Evolutionary conservation across 169 alveolate genomes (phyloP).

Genomic region (Babesia gibsoni): DNA sequence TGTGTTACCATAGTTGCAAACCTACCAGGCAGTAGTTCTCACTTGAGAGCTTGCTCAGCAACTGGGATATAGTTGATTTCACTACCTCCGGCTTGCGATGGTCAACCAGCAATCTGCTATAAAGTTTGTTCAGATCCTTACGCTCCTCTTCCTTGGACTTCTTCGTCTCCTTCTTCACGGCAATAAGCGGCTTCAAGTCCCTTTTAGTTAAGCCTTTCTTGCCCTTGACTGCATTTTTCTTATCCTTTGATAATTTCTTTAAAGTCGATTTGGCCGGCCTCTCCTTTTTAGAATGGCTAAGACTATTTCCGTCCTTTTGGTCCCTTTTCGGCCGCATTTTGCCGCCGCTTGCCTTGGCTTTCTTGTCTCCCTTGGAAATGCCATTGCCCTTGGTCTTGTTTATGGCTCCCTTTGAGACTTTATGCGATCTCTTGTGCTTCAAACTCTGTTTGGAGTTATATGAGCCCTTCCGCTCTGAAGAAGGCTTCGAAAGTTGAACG

Average conservation of each 20-base stretch:
- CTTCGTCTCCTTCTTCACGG: constrained; percentile 12
- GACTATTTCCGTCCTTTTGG: too few relatives aligned
- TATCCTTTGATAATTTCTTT: not conserved
- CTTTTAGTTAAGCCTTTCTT: not conserved
- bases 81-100: constrained; percentile 32
- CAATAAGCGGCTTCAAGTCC: not conserved
- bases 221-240: not conserved
- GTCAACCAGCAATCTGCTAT: constrained; percentile 37
- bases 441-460: not conserved
- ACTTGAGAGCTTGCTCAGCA: constrained; percentile 12
- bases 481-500: constrained; percentile 6
- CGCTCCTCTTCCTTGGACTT: constrained; percentile 44
- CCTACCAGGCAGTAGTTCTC: constrained; percentile 37
- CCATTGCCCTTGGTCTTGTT: not conserved
- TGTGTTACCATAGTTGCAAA: not conserved
- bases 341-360: not conserved
- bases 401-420: not conserved
- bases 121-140: constrained; percentile 46
- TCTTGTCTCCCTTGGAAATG: not conserved
- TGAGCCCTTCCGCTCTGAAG: not conserved
- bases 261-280: not conserved
- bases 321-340: too few relatives aligned
- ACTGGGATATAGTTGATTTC: constrained; percentile 9
- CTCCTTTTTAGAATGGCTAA: not conserved
- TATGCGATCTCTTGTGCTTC: not conserved